Conservation (phyloP, 1,284 basidiomycete species). For the Irpex sp. region DNA sequence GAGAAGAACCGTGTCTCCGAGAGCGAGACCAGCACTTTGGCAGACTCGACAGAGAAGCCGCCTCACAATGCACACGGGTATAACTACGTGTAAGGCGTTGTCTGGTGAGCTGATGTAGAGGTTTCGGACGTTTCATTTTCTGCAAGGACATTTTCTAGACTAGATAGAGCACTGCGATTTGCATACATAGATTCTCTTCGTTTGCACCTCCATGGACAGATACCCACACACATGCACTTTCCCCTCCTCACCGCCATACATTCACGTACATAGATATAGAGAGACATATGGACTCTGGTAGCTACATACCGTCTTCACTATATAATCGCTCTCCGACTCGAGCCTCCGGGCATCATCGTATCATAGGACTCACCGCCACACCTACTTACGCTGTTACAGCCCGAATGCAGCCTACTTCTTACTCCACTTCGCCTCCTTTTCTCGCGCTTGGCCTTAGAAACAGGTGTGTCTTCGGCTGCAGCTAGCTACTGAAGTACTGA, state of each 20-base stretch:
- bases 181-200: background rate
- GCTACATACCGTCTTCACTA: background rate
- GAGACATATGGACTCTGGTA: background rate
- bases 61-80: background rate
- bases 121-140: background rate
- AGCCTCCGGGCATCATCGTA: background rate
- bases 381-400: background rate
- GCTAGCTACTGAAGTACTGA: no score
- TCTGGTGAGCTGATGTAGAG: background rate
- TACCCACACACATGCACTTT: background rate
- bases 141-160: background rate
- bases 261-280: background rate
- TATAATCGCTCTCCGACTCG: background rate
- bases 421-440: background rate
- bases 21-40: background rate
- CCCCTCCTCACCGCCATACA: background rate
- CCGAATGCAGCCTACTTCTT: background rate
- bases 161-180: background rate
- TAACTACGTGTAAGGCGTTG: background rate
- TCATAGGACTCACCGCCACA: background rate
- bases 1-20: background rate
- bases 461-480: background rate
- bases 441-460: background rate
- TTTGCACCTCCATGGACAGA: background rate
- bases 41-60: background rate